Evolutionary conservation across 2,329 filamentous ascomycete genomes (phyloP).

Genomic region (Tolypocladium nubicola): DNA sequence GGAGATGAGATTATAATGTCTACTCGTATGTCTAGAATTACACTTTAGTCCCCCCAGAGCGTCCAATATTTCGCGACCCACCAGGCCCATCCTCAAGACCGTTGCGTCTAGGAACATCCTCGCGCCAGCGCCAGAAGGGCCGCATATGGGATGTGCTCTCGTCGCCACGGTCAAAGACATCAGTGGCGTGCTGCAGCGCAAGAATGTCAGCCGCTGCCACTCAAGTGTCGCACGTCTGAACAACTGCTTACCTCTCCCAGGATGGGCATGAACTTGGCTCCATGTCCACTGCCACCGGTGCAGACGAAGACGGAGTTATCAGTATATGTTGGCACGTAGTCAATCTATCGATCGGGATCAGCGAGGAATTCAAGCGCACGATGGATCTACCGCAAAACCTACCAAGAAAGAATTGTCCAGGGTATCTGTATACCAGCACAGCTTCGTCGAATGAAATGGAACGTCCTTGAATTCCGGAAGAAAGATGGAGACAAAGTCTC

Average conservation of each 20-base stretch:
- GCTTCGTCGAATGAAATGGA: conserved; percentile 15
- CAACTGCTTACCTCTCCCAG: conserved; percentile 13
- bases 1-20: background rate
- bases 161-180: conserved; percentile 16
- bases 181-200: conserved; percentile 16
- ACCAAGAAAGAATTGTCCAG: conserved; percentile 21
- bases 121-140: conserved; percentile 19
- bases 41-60: background rate
- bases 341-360: conserved; percentile 11
- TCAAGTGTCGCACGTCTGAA: too few species aligned
- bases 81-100: conserved; percentile 19
- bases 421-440: conserved; percentile 24
- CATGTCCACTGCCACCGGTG: conserved; percentile 24
- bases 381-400: background rate
- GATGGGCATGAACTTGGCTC: conserved; percentile 23
- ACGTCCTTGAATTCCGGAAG: conserved; percentile 14
- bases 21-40: background rate
- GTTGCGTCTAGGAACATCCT: conserved; percentile 13
- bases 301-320: conserved; percentile 20
- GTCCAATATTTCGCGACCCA: conserved; percentile 12
- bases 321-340: conserved; percentile 18
- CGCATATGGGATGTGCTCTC: conserved; percentile 17
- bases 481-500: conserved; percentile 11
- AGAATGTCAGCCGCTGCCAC: background rate
- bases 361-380: background rate